Evolutionary conservation across 768 basidiomycete genomes (phyloP).

Genomic region (Rhodotorula diobovata): DNA sequence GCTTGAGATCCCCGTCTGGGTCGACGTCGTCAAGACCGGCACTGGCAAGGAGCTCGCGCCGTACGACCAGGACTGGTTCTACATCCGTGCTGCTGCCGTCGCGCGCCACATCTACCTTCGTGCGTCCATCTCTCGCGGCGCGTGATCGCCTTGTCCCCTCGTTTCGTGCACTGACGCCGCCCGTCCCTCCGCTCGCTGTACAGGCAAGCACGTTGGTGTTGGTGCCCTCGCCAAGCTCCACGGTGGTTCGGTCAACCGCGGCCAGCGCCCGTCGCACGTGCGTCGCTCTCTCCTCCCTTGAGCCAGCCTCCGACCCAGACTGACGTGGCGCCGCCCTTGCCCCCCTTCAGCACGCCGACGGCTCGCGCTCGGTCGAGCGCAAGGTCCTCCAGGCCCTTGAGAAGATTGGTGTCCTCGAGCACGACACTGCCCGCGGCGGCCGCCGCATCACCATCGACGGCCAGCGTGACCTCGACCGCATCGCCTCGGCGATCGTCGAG

Average conservation of each 20-base stretch:
- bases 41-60: conserved; percentile 96
- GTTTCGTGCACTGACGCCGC: background rate
- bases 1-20: conserved; percentile 98
- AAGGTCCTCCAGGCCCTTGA: conserved; percentile 60
- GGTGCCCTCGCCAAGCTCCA: conserved; percentile 84
- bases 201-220: conserved; percentile 45
- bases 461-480: conserved; percentile 46
- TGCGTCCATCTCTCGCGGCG: background rate
- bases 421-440: conserved; percentile 78
- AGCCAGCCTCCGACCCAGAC: background rate
- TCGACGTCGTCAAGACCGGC: conserved; percentile 97
- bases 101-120: conserved; percentile 99
- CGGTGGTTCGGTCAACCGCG: conserved; percentile 90
- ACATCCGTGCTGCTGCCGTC: conserved; percentile 69
- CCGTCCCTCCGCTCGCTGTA: background rate
- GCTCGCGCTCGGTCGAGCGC: conserved; percentile 41
- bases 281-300: background rate
- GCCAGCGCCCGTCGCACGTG: conserved; percentile 89
- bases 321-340: background rate
- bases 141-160: conserved; percentile 45
- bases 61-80: conserved; percentile 99
- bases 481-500: conserved; percentile 51
- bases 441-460: conserved; percentile 49
- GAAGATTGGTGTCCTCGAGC: conserved; percentile 97
- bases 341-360: background rate